Base-by-base conservation (phyloP, 1,284 basidiomycete species). In the Kwoniella shivajii region DNA sequence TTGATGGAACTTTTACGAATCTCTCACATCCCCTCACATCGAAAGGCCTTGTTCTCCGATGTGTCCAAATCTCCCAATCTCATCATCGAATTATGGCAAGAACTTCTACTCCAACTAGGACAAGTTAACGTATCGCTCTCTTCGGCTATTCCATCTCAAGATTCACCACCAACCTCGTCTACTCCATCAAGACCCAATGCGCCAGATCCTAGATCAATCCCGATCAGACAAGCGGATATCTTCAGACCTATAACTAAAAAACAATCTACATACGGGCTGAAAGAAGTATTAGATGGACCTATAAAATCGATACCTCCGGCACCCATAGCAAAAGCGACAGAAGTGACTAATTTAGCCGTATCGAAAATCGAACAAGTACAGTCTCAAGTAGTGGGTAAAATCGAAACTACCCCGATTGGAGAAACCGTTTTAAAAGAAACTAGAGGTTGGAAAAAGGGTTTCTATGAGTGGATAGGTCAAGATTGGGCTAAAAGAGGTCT, bases 1-100 rank as follows among this genome's bases (percentile, higher is more conserved):
- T 44, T 74, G n/a, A 68, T 75, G 63, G 75, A 76, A 61, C 63
- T 76, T 2, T 61, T 73, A 20, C 65, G 72, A 26, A 60, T 72
- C 9, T 65, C 65, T 10, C 58, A 68, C 44, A 59, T 57, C 13
- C 60, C 59, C 5, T 26, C 57, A 6, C 65, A 65, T 13, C 64
- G 74, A 6, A 60, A 68, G 36, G 63, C 60, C 18, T 56, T 76
- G 16, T 76, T 76, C 56, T 54, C 60, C 41, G 69, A 71, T 54
- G 59, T 65, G 5, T 58, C 69, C 20, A 64, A 58, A 36, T 50
- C 51, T 16, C 68, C 67, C 6, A 64, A 60, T 18, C 63, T 70
- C 14, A 59, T 48, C 13, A 60, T 61, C 30, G 61, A 65, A 34
- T 37, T 76, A n/a, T 74, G 66, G 64, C 58, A 68, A 48, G 65